These are phyloP conservation scores for Zalaria obscura DNA, from an alignment of 2,329 filamentous ascomycete genomes.

Conservation along the genomic window DNA sequence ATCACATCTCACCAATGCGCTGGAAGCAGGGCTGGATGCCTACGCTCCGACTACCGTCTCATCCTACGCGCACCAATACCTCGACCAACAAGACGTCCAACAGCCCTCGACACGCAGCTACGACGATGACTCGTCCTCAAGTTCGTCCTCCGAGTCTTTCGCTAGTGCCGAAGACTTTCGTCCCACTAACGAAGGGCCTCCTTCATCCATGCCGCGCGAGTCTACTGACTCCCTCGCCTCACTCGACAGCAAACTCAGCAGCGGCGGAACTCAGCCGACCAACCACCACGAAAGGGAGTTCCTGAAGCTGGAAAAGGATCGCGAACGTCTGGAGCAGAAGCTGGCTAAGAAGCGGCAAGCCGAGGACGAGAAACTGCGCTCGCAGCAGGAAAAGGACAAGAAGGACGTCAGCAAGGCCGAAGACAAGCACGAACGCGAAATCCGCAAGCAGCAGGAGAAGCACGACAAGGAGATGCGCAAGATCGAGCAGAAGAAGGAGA, in stretches of 20 bases:
- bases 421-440: slow-evolving; percentile 50
- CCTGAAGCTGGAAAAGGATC: slow-evolving; percentile 46
- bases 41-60: slow-evolving; percentile 20
- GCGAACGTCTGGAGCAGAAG: slow-evolving; percentile 49
- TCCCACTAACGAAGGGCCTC: slow-evolving; percentile 26
- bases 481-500: slow-evolving; percentile 24
- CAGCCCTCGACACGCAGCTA: background rate
- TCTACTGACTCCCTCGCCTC: slow-evolving; percentile 11
- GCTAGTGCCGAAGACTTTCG: slow-evolving; percentile 16
- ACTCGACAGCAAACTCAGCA: background rate
- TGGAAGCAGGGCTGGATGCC: slow-evolving; percentile 16
- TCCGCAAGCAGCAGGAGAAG: slow-evolving; percentile 50
- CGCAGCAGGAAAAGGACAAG: slow-evolving; percentile 19
- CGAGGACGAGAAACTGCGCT: slow-evolving; percentile 30
- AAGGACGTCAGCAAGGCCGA: slow-evolving; percentile 46
- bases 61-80: slow-evolving; percentile 11
- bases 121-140: slow-evolving; percentile 10
- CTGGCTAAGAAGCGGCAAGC: slow-evolving; percentile 41
- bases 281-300: slow-evolving; percentile 46
- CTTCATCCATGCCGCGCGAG: slow-evolving; percentile 14
- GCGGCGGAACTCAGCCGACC: background rate
- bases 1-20: slow-evolving; percentile 13
- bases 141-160: slow-evolving; percentile 16
- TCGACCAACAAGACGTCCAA: slow-evolving; percentile 6
- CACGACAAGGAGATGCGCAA: slow-evolving; percentile 48